Evolutionary conservation across 805 yeast species (phyloP).

Genomic region (Millerozyma acaciae): DNA sequence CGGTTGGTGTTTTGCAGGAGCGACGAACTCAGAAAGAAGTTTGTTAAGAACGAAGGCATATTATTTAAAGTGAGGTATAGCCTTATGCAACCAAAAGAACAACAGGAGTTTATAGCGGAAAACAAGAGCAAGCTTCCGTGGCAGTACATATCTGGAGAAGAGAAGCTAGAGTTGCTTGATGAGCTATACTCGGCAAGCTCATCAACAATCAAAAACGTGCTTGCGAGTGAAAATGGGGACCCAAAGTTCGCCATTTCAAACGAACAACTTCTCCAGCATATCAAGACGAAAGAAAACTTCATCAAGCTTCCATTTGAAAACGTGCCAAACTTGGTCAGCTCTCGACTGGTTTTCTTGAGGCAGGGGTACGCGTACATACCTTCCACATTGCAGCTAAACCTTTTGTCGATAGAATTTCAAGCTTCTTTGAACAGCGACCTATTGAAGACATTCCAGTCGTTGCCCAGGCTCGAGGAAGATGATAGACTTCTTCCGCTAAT

Average conservation of each 20-base stretch:
- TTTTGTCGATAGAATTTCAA: slow-evolving; percentile 67
- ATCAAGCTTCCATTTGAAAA: slow-evolving; percentile 86
- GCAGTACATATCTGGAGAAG: slow-evolving; percentile 62
- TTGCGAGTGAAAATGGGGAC: slow-evolving; percentile 30
- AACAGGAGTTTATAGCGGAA: slow-evolving; percentile 61
- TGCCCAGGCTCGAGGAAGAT: slow-evolving; percentile 87
- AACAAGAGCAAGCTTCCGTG: slow-evolving; percentile 59
- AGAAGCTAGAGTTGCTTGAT: slow-evolving; percentile 47
- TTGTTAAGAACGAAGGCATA: slow-evolving; percentile 69
- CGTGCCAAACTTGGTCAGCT: slow-evolving; percentile 71
- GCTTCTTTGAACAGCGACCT: slow-evolving; percentile 49
- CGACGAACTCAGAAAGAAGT: slow-evolving; percentile 77
- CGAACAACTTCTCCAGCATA: slow-evolving; percentile 50
- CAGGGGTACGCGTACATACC: slow-evolving; percentile 84
- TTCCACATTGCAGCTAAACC: slow-evolving; percentile 67
- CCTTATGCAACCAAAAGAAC: slow-evolving; percentile 60
- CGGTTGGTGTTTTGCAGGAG: slow-evolving; percentile 86
- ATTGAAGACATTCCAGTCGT: slow-evolving; percentile 64
- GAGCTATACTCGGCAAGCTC: slow-evolving; percentile 56
- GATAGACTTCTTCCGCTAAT: slow-evolving; percentile 83
- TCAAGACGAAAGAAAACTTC: slow-evolving; percentile 54
- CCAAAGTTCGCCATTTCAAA: slow-evolving; percentile 31
- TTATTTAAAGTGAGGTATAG: slow-evolving; percentile 73
- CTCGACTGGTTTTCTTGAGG: slow-evolving; percentile 63
- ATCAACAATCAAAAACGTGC: slow-evolving; percentile 32